These are phyloP conservation scores for Vicia villosa DNA, from an alignment of 306 rosid genomes.

Conservation along the genomic window DNA sequence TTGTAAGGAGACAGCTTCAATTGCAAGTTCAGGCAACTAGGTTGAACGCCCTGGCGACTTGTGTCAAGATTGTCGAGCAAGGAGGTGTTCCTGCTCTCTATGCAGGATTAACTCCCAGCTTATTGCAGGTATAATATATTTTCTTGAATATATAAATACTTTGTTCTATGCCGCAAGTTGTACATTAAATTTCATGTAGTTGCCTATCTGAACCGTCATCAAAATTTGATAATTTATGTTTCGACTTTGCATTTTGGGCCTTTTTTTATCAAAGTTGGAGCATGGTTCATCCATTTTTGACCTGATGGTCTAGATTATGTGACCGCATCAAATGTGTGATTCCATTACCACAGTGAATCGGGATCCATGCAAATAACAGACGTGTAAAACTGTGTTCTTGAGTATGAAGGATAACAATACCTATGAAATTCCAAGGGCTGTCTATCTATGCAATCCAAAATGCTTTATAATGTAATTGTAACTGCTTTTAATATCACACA, in stretches of 20 bases:
- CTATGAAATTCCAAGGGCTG: too few species aligned
- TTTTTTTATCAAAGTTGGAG: too few species aligned
- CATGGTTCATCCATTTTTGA: too few species aligned
- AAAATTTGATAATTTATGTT: not conserved
- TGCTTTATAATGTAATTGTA: too few species aligned
- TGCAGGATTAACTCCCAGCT: slow-evolving; percentile 85
- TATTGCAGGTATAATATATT: slow-evolving; percentile 71
- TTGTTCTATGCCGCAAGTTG: slow-evolving; percentile 6
- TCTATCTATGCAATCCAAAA: too few species aligned
- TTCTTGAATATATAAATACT: slow-evolving; percentile 22
- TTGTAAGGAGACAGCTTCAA: slow-evolving; percentile 92
- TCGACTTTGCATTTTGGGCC: too few species aligned
- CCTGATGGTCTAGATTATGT: too few species aligned
- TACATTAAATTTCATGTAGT: not conserved
- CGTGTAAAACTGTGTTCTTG: too few species aligned
- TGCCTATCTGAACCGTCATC: not conserved
- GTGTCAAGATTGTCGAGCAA: slow-evolving; percentile 72
- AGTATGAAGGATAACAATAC: too few species aligned
- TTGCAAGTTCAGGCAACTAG: slow-evolving; percentile 76
- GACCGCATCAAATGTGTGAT: too few species aligned
- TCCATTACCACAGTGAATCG: too few species aligned
- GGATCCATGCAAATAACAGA: too few species aligned
- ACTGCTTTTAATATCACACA: not conserved
- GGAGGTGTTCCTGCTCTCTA: slow-evolving; percentile 94
- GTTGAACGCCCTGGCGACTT: slow-evolving; percentile 77